phyloP scores from a whole-genome alignment of 2,329 filamentous ascomycete genomes.

The Metarhizium sp. region DNA sequence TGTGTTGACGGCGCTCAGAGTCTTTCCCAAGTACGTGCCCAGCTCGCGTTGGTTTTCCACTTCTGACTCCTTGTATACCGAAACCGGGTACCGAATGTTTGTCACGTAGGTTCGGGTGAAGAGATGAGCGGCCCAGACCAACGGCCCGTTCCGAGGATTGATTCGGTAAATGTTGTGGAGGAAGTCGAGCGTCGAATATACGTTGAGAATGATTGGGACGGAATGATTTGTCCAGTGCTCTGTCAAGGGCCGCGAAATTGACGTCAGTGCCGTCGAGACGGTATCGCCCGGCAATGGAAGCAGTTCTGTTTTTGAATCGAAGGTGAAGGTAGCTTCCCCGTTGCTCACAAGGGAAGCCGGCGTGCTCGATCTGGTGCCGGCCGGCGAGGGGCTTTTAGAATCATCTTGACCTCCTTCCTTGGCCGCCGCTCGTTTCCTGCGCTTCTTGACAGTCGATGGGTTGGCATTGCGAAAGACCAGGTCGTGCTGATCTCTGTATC shows the following conservation, averaged over 20 bases:
- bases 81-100: constrained; percentile 24
- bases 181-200: constrained; percentile 27
- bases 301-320: not conserved
- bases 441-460: constrained; percentile 18
- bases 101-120: constrained; percentile 30
- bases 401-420: constrained; percentile 1
- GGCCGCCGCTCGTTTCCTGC: constrained; percentile 17
- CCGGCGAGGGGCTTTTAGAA: not conserved
- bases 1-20: constrained; percentile 26
- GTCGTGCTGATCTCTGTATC: constrained; percentile 29
- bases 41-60: constrained; percentile 21
- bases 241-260: constrained; percentile 15
- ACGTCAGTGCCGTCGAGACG: constrained; percentile 3
- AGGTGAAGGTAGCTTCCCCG: constrained; percentile 5
- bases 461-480: constrained; percentile 29
- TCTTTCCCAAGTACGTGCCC: constrained; percentile 25
- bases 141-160: constrained; percentile 20
- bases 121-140: constrained; percentile 30
- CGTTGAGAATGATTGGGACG: constrained; percentile 27
- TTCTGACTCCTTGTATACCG: constrained; percentile 15
- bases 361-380: not conserved
- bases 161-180: constrained; percentile 19
- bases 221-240: constrained; percentile 31
- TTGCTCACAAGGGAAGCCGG: constrained; percentile 4
- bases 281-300: not conserved